Evolutionary conservation across 495 filamentous ascomycete genomes (phyloP), one percentile per base, ranked within the genome.

Genomic region (Podospora pseudocomata): DNA sequence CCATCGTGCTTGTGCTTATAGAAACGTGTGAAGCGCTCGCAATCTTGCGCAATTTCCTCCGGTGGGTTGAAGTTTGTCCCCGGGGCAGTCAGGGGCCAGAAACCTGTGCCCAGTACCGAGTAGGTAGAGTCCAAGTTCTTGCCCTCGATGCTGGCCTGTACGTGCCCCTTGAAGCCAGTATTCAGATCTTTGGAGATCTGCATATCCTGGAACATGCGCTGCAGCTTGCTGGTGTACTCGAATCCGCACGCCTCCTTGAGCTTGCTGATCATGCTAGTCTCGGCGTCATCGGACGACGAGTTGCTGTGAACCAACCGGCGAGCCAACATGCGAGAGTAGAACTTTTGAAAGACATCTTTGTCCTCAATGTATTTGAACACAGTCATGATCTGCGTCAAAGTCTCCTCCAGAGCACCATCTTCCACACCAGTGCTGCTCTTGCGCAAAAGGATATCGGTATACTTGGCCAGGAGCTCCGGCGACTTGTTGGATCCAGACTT

Each of bases 351-450:
- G 6, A 99, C 95, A 77, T 99, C 95, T 81, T 98, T 98, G 80
- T 99, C 95, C 74, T 99, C 96, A 71, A 99, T 97, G 81, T 98
- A 99, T 80, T 99, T 99, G 88, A 99, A 99, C 53, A 98, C 92
- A 2, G 93, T 97, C 95, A 99, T 99, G 73, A 99, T 94, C 75
- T 97, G 91, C n/a, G 89, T 88, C 56, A 98, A 82, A 65, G 91
- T 92, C 69, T 89, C 88, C 79, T 99, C 95, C 64, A 98, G 87
- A 69, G 98, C 93, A 27, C 90, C 90, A 77, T 98, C 96, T 77
- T 98, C 95, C 11, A 91, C 89, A 68, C 91, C 90, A 74, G 92
- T 93, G 15, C 91, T 90, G 65, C 91, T 94, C 85, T 97, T 97
- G 77, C 94, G 94, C 44, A 99, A 84, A 26, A 99, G 83, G 2